Evolutionary conservation across 331 rosid genomes (phyloP).

Genomic region (Pyracantha coccinea): DNA sequence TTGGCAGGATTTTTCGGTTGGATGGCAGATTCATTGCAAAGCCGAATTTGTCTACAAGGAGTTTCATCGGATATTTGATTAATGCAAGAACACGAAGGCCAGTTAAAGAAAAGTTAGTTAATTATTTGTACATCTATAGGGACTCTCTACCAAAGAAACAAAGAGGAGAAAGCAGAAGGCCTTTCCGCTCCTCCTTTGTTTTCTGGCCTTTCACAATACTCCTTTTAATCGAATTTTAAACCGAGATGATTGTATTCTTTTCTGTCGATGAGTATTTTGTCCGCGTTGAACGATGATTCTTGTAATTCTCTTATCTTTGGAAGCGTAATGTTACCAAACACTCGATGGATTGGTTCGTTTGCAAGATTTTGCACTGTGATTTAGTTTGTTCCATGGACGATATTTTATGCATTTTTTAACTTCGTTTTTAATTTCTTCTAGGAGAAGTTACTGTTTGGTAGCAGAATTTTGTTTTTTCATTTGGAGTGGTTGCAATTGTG

Average conservation of each 20-base stretch:
- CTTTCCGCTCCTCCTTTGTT: not conserved
- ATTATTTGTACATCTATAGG: constrained; percentile 5
- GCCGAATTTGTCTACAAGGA: constrained; percentile 12
- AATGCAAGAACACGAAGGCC: not conserved
- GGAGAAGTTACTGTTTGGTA: not conserved
- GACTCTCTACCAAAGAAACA: not conserved
- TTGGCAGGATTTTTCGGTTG: constrained; percentile 8
- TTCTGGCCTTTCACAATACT: not conserved
- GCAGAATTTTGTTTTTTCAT: not conserved
- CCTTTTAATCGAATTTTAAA: not conserved
- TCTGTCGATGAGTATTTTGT: not conserved
- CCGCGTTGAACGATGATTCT: not conserved
- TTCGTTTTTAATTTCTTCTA: not conserved
- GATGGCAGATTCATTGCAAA: constrained; percentile 13
- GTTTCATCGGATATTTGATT: constrained; percentile 12
- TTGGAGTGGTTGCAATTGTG: not conserved
- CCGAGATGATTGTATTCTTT: not conserved
- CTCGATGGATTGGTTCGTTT: not conserved
- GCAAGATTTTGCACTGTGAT: not conserved
- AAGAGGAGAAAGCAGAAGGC: not conserved
- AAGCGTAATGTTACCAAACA: not conserved
- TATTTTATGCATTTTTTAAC: not conserved
- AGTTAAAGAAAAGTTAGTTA: not conserved
- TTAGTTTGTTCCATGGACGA: not conserved
- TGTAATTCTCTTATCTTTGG: not conserved